Percentiles rank a stretch among this genome's conserved stretches.
Evolutionary conservation across 1,284 basidiomycete genomes (phyloP).

Genomic region (Thelephora terrestris): DNA sequence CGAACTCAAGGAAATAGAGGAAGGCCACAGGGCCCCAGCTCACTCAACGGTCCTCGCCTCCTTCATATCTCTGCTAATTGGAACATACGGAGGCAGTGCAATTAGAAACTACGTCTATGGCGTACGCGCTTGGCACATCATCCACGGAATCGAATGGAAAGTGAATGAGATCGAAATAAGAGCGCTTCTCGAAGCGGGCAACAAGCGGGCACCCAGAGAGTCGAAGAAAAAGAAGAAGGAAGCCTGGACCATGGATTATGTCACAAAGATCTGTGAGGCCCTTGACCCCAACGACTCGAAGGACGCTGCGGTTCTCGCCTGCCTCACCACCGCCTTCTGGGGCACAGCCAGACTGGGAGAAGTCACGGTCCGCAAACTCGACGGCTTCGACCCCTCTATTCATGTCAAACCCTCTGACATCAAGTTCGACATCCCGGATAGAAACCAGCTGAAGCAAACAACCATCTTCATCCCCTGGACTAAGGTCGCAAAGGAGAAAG

Average conservation of each 20-base stretch:
- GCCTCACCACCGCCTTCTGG: slow-evolving; percentile 4
- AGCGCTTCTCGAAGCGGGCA: slow-evolving; percentile 15
- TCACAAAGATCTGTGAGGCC: slow-evolving; percentile 8
- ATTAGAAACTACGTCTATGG: slow-evolving; percentile 21
- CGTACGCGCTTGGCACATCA: slow-evolving; percentile 25
- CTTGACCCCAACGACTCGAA: slow-evolving; percentile 12
- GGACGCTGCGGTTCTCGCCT: too few species aligned
- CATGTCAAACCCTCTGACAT: slow-evolving; percentile 1
- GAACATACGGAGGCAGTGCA: slow-evolving; percentile 8
- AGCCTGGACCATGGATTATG: slow-evolving; percentile 15
- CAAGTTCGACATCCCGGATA: background rate
- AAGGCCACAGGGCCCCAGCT: slow-evolving; percentile 4
- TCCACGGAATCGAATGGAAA: slow-evolving; percentile 22
- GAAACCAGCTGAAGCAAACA: slow-evolving; percentile 12
- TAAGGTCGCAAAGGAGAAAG: slow-evolving; percentile 13
- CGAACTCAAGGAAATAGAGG: slow-evolving; percentile 2
- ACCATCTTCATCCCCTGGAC: slow-evolving; percentile 21
- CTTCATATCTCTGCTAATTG: slow-evolving; percentile 19
- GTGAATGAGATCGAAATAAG: slow-evolving; percentile 15
- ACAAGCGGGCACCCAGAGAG: slow-evolving; percentile 11
- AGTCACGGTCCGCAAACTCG: background rate
- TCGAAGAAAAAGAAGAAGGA: slow-evolving; percentile 15
- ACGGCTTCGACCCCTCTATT: background rate
- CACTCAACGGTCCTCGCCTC: background rate
- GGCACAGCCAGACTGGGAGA: slow-evolving; percentile 2